Evolutionary conservation across 345 rosid species (phyloP).

Genomic region (Pugionium cornutum): DNA sequence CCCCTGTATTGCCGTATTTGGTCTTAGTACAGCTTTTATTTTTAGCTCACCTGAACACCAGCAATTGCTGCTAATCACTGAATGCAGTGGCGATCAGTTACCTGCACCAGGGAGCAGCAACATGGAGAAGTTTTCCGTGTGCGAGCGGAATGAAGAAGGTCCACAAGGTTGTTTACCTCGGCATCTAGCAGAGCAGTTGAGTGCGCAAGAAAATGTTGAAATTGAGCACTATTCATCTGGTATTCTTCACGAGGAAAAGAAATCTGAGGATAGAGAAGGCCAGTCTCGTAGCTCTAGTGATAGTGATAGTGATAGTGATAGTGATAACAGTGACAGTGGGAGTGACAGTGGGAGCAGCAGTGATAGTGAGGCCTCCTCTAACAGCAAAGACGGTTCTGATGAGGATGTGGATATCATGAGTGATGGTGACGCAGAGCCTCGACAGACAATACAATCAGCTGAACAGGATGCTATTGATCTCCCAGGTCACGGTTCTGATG

Average conservation of each 20-base stretch:
- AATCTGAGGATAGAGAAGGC: slow-evolving; percentile 65
- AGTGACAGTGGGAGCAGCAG: slow-evolving; percentile 73
- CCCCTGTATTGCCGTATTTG: slow-evolving; percentile 18
- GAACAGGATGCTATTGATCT: slow-evolving; percentile 36
- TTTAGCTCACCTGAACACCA: slow-evolving; percentile 72
- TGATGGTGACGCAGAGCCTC: slow-evolving; percentile 68
- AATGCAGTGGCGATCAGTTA: slow-evolving; percentile 46
- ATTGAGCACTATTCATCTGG: slow-evolving; percentile 60
- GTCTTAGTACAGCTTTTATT: slow-evolving; percentile 17
- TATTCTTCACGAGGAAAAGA: slow-evolving; percentile 60
- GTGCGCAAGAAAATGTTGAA: slow-evolving; percentile 48
- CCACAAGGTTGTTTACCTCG: slow-evolving; percentile 43
- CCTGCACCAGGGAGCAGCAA: slow-evolving; percentile 48
- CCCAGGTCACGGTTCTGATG: slow-evolving; percentile 42
- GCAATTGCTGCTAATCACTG: slow-evolving; percentile 49
- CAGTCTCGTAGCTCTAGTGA: slow-evolving; percentile 77
- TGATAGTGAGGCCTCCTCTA: slow-evolving; percentile 68
- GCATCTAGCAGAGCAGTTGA: slow-evolving; percentile 43
- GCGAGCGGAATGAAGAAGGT: slow-evolving; percentile 42
- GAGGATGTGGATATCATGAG: slow-evolving; percentile 91
- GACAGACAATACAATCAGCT: slow-evolving; percentile 44
- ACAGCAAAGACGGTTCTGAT: slow-evolving; percentile 81
- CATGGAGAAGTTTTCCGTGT: slow-evolving; percentile 46
- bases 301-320: slow-evolving; percentile 76
- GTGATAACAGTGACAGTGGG: slow-evolving; percentile 79